Evolutionary conservation across 768 basidiomycete species (phyloP).

Genomic region (Termitomyces sp.): DNA sequence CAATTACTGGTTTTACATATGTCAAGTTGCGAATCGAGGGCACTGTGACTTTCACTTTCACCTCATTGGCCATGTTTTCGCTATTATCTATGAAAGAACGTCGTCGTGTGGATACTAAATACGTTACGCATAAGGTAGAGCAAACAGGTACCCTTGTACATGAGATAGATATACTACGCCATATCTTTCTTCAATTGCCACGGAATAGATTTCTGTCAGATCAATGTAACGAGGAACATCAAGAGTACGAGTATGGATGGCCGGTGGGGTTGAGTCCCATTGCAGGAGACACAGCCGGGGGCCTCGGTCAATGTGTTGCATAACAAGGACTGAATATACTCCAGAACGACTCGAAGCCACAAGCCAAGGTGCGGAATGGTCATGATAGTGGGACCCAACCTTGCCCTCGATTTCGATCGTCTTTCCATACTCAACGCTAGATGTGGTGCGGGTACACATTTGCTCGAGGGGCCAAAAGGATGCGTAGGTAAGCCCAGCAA

Average conservation of each 20-base stretch:
- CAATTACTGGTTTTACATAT: too few species aligned
- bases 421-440: background rate
- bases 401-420: background rate
- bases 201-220: conserved; percentile 1
- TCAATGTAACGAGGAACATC: conserved; percentile 7
- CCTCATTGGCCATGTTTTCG: too few species aligned
- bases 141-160: conserved; percentile 5
- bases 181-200: conserved; percentile 11
- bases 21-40: too few species aligned
- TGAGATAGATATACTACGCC: conserved; percentile 13
- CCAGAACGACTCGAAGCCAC: conserved; percentile 5
- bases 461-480: background rate
- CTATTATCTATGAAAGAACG: too few species aligned
- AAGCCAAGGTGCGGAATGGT: background rate
- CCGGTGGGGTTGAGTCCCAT: background rate
- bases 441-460: background rate
- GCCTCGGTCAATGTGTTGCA: background rate
- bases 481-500: background rate
- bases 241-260: conserved; percentile 1
- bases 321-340: conserved; percentile 1
- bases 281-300: conserved; percentile 1
- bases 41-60: too few species aligned
- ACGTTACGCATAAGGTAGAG: conserved; percentile 9
- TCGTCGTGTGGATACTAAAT: background rate
- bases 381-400: background rate